Base-by-base conservation (phyloP, 2,329 filamentous ascomycete species). In the Nemania sp. region DNA sequence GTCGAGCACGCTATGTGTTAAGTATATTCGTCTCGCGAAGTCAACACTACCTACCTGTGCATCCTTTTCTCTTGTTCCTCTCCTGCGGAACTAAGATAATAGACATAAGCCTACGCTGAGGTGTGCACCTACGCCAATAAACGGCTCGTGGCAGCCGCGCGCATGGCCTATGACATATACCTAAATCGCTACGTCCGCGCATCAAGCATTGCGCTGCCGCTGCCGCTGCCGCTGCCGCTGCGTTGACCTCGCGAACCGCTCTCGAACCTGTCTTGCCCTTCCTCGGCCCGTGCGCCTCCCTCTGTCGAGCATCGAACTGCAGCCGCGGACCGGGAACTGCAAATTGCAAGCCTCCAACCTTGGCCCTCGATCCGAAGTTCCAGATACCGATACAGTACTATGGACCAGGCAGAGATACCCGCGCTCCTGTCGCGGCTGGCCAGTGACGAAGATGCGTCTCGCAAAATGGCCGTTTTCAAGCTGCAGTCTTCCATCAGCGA, bases 381-480 rank as follows among this genome's bases (percentile, higher is more conserved):
- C n/a, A 31, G 23, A 24, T 39, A 34, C 22, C 22, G 17, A 30
- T 22, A 30, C 31, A 8, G 43, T 56, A 65, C 59, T 59, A 84
- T 87, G 84, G 84, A 87, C 67, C 83, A 86, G 74, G 82, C 81
- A 64, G 84, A 86, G 64, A 84, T 87, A 63, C 84, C 84, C 43
- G 80, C 81, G 70, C 79, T 87, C 63, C 76, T 87, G 64, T 77
- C 81, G 74, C 83, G 83, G 61, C 76, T 87, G 57, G 77, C 81
- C 34, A 86, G 83, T 73, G 82, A 86, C 64, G 84, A 96, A 74
- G 94, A 99, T 79, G 92, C 90, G 52, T 87, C 90, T 64, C 90
- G 92, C 68, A 99, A 99, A 74, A 97, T 97, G 90, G 94, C 94
- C 56, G 94, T 95, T 57, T 99, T 99, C 82, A 97, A 97, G 77